Base-by-base conservation (phyloP, 352 stramenopile genomes). In the Phytophthora citrophthora region DNA sequence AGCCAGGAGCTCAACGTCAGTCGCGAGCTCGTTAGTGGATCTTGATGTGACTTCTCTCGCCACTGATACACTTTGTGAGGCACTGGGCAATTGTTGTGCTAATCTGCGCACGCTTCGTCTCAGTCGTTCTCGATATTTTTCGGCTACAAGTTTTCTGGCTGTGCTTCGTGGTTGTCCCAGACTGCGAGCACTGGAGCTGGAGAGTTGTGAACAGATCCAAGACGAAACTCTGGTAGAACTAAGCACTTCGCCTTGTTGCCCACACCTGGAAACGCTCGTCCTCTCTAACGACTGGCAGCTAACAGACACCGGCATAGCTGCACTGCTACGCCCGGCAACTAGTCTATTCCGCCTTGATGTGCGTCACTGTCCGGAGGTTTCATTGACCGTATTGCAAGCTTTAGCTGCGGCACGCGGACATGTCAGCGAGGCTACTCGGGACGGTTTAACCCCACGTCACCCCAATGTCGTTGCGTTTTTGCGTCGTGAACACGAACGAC, bases 71-170 rank as follows among this genome's bases (percentile, higher is more conserved):
- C 69, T 94, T 6, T 91, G 81, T 40, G 34, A 62, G n/a, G 61
- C 64, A 1, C 57, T 94, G 9, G 76, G 75, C 4, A 11, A 64
- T 1, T 73, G 63, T 52, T 84, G 72, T 6, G 3, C 15, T 2
- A 61, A 70, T 3, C 49, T 94, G n/a, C 70, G 62, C 15, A 29
- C 36, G 10, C 66, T 94, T 40, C 73, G 79, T 5, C 81, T 94
- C 13, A 83, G 80, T 54, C 83, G 83, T 10, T 92, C 82, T 53
- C 78, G 86, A n/a, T 91, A 93, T 45, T 91, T 94, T 58, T 84
- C 76, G 0, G 57, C 78, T 32, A 20, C 44, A 15, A 89, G 78
- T 27, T 89, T 94, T 39, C 58, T 88, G n/a, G 39, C 31, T 8
- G 59, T 93, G 11, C 67, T 80, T 1, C 52, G 34, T 27, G 50